Conservation (phyloP, 345 rosid genomes). For the Erucastrum elatum region DNA sequence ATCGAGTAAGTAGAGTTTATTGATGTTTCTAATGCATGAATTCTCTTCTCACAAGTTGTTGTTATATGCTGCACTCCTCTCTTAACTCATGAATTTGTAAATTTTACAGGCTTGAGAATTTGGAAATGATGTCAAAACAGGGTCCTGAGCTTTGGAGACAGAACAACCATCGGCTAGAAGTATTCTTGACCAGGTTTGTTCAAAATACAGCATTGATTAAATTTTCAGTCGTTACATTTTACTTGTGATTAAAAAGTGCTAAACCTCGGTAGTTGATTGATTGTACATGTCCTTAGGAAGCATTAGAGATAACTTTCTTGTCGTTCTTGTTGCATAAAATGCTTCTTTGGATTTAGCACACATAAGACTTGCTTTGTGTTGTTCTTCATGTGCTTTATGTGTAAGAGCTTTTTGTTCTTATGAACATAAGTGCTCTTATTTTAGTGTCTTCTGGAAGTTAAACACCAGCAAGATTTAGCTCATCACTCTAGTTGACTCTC, state of each 20-base stretch:
- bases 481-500: conserved; percentile 10
- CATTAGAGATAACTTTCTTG: conserved; percentile 11
- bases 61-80: not conserved
- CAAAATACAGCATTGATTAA: not conserved
- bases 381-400: conserved; percentile 6
- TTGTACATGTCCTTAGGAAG: conserved; percentile 6
- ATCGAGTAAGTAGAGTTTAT: conserved; percentile 52
- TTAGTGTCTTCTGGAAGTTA: conserved; percentile 4
- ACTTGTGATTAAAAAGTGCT: not conserved
- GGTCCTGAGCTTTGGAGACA: conserved; percentile 85
- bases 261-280: not conserved
- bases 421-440: conserved; percentile 13
- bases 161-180: conserved; percentile 71
- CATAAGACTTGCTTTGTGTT: not conserved
- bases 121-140: conserved; percentile 80
- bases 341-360: conserved; percentile 8
- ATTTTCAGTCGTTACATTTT: not conserved
- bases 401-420: conserved; percentile 9
- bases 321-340: conserved; percentile 12
- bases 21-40: not conserved
- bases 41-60: not conserved
- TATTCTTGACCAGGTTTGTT: conserved; percentile 64
- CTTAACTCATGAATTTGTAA: conserved; percentile 5
- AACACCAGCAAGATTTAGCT: not conserved
- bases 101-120: conserved; percentile 75